Evolutionary conservation across 768 basidiomycete genomes (phyloP).

Genomic region (Vararia minispora): DNA sequence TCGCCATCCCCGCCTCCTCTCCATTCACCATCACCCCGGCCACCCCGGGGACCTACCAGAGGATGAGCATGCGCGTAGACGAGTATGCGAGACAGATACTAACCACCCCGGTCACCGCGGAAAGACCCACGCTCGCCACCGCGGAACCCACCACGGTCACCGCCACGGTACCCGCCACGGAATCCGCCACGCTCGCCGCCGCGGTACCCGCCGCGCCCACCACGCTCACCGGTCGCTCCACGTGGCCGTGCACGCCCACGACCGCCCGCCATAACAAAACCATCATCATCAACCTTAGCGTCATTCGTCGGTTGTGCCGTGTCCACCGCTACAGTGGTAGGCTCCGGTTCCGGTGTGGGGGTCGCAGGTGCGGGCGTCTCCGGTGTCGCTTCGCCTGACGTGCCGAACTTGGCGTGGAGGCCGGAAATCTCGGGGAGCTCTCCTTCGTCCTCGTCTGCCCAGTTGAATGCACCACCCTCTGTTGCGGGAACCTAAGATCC

Average conservation of each 20-base stretch:
- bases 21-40: constrained; percentile 21
- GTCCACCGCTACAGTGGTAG: constrained; percentile 15
- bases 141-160: constrained; percentile 18
- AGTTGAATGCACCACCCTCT: constrained; percentile 58
- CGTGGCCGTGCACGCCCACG: constrained; percentile 17
- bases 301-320: constrained; percentile 17
- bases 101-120: constrained; percentile 10
- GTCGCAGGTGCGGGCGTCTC: constrained; percentile 28
- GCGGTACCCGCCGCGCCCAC: constrained; percentile 7
- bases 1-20: constrained; percentile 18
- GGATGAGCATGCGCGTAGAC: not conserved
- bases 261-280: constrained; percentile 30
- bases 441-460: constrained; percentile 75
- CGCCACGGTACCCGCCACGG: constrained; percentile 19
- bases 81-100: not conserved
- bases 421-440: constrained; percentile 70
- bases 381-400: constrained; percentile 63
- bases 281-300: constrained; percentile 42
- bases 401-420: constrained; percentile 67
- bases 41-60: constrained; percentile 12
- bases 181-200: constrained; percentile 12
- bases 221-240: constrained; percentile 20
- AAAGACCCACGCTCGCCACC: constrained; percentile 11
- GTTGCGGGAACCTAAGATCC: too few relatives aligned
- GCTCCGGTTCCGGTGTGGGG: constrained; percentile 18